Conservation (phyloP, 345 rosid species). For the Citropsis articulata region DNA sequence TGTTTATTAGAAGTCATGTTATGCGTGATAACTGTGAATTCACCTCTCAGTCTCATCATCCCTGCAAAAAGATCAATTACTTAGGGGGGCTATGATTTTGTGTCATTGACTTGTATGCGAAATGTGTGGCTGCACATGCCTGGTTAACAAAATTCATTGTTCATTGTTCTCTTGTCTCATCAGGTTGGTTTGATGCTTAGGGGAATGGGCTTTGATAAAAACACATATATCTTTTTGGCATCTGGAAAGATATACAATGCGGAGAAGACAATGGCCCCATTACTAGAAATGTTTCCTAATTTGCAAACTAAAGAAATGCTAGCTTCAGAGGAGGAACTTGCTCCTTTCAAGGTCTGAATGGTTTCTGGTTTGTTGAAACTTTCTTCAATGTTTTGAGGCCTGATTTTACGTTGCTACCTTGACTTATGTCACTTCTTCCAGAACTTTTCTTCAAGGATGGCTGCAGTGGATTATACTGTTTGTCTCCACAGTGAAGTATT, state of each 20-base stretch:
- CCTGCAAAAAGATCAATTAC: neutral
- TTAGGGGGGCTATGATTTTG: neutral
- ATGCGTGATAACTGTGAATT: neutral
- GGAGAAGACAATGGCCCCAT: slow-evolving; percentile 84
- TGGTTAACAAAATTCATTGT: neutral
- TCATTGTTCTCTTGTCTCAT: slow-evolving; percentile 15
- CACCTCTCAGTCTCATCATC: neutral
- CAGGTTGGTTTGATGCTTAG: slow-evolving; percentile 99
- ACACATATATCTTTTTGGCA: slow-evolving; percentile 80
- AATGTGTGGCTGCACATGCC: neutral
- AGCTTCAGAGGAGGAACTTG: slow-evolving; percentile 83
- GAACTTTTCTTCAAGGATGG: slow-evolving; percentile 99
- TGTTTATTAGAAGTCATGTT: neutral
- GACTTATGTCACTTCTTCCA: slow-evolving; percentile 42
- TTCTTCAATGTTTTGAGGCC: slow-evolving; percentile 3
- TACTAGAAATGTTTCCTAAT: slow-evolving; percentile 95
- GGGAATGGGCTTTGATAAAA: slow-evolving; percentile 96
- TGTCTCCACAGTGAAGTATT: slow-evolving; percentile 99
- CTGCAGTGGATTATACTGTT: slow-evolving; percentile 98
- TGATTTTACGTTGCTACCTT: slow-evolving; percentile 16
- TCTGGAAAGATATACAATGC: slow-evolving; percentile 94
- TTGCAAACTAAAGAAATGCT: slow-evolving; percentile 88
- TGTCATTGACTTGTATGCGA: neutral
- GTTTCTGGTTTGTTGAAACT: slow-evolving; percentile 7
- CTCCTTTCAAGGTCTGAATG: slow-evolving; percentile 66